Conservation (phyloP, 768 basidiomycete species). For the Phlebiopsis flavidoalba region DNA sequence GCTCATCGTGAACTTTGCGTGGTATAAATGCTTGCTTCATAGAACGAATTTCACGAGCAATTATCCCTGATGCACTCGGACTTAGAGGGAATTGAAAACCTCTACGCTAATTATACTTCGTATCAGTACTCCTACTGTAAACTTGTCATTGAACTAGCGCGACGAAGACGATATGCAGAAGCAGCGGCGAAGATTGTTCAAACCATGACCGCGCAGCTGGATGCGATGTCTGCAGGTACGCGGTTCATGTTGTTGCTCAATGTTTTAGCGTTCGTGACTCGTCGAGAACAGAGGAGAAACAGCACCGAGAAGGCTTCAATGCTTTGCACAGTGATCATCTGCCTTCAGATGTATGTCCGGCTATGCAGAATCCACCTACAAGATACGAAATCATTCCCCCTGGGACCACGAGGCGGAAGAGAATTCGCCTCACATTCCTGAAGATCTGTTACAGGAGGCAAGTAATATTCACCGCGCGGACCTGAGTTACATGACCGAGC, state of each 20-base stretch:
- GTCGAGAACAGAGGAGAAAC: constrained; percentile 60
- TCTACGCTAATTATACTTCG: constrained; percentile 60
- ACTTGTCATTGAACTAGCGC: constrained; percentile 66
- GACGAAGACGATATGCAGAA: constrained; percentile 64
- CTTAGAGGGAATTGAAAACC: constrained; percentile 53
- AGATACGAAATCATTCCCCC: constrained; percentile 65
- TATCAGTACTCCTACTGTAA: constrained; percentile 74
- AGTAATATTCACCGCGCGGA: constrained; percentile 1
- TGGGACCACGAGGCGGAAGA: constrained; percentile 51
- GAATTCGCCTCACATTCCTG: constrained; percentile 55
- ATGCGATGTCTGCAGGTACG: constrained; percentile 62
- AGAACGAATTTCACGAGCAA: constrained; percentile 51
- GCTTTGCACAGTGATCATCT: constrained; percentile 67
- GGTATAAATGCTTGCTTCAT: background rate
- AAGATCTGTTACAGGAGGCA: constrained; percentile 55
- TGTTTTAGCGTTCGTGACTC: background rate
- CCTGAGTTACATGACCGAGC: no score
- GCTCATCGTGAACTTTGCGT: background rate
- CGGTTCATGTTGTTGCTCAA: background rate
- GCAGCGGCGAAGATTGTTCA: constrained; percentile 58
- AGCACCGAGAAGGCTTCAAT: constrained; percentile 63
- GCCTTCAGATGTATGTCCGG: constrained; percentile 77
- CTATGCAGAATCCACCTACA: constrained; percentile 69
- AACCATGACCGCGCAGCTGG: constrained; percentile 60
- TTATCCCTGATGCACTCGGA: constrained; percentile 56